Evolutionary conservation across 164 flowering plant species (phyloP).

Genomic region (Tetracentron sinense): DNA sequence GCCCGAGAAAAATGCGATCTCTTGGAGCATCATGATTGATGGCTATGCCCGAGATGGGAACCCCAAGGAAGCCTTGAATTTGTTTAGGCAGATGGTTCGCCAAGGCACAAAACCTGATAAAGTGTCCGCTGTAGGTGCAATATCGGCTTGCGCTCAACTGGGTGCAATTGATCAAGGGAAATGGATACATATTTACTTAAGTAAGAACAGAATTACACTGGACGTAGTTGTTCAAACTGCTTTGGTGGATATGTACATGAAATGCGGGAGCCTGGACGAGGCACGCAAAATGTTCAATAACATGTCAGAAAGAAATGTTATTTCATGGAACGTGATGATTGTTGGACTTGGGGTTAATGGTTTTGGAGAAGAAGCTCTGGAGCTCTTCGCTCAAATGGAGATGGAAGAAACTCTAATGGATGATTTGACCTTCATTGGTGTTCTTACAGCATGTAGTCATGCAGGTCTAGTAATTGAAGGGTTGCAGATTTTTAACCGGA

Average conservation of each 20-base stretch:
- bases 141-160: constrained; percentile 33
- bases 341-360: constrained; percentile 32
- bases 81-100: constrained; percentile 34
- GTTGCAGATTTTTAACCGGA: constrained; percentile 19
- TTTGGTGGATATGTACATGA: constrained; percentile 41
- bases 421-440: constrained; percentile 31
- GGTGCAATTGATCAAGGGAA: constrained; percentile 41
- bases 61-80: constrained; percentile 25
- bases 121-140: constrained; percentile 22
- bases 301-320: constrained; percentile 26
- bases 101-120: constrained; percentile 30
- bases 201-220: constrained; percentile 17
- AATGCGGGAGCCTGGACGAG: constrained; percentile 31
- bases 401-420: constrained; percentile 18
- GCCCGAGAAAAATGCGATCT: constrained; percentile 29
- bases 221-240: constrained; percentile 36
- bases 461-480: constrained; percentile 33
- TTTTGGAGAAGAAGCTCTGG: constrained; percentile 24
- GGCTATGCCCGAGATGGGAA: constrained; percentile 30
- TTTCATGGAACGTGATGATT: constrained; percentile 40
- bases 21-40: too few relatives aligned
- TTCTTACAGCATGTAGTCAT: constrained; percentile 34
- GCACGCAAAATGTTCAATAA: constrained; percentile 22
- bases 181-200: constrained; percentile 35
- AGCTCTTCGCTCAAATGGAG: constrained; percentile 27